Conservation (phyloP, 73 alveolate species). For the Paramecium sexaurelia region DNA sequence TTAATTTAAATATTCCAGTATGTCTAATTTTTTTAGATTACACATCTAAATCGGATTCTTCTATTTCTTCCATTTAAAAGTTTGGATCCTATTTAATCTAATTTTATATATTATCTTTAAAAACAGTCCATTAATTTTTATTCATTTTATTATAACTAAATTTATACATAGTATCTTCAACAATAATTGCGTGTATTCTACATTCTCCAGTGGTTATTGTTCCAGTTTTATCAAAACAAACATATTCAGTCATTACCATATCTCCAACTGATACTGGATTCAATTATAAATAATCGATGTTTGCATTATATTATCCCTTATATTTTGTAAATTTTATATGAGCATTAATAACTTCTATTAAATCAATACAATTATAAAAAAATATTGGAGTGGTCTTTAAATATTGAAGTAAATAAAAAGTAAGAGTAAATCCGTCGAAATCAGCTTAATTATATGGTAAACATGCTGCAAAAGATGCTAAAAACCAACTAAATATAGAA, state of each 20-base stretch:
- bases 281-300: background rate
- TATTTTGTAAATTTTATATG: background rate
- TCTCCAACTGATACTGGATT: slow-evolving; percentile 53
- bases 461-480: slow-evolving; percentile 16
- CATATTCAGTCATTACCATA: slow-evolving; percentile 52
- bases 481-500: slow-evolving; percentile 1
- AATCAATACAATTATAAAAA: slow-evolving; percentile 33
- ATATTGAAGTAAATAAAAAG: slow-evolving; percentile 2
- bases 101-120: background rate
- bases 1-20: slow-evolving; percentile 15
- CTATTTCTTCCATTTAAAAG: slow-evolving; percentile 19
- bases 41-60: background rate
- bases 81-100: slow-evolving; percentile 5
- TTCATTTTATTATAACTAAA: background rate
- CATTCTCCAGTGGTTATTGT: slow-evolving; percentile 43
- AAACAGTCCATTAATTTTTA: background rate
- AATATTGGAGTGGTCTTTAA: slow-evolving; percentile 15
- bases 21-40: background rate
- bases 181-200: background rate
- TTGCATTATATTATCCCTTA: background rate
- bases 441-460: background rate
- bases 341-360: background rate
- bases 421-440: background rate
- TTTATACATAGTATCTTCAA: slow-evolving; percentile 40
- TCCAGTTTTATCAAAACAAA: slow-evolving; percentile 49